These are phyloP conservation scores for Neohortaea acidophila DNA, from an alignment of 495 filamentous ascomycete genomes.

Conservation along the genomic window DNA sequence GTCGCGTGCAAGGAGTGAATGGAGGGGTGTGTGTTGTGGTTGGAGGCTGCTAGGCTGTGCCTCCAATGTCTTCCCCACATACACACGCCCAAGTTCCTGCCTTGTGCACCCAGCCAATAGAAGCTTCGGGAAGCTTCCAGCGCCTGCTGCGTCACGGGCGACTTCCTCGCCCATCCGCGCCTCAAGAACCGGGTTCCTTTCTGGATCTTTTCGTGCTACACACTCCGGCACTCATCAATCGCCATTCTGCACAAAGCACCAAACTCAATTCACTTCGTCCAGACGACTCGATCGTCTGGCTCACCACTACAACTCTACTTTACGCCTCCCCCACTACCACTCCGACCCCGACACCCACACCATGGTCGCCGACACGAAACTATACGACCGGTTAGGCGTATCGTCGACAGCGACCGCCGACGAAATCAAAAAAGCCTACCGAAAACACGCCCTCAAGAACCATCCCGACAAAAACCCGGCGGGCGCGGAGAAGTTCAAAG, in stretches of 20 bases:
- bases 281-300: background rate
- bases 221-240: background rate
- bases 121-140: constrained; percentile 15
- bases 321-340: background rate
- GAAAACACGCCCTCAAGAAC: constrained; percentile 60
- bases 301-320: background rate
- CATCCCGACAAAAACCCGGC: constrained; percentile 93
- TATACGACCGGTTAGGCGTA: constrained; percentile 29
- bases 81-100: no score
- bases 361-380: constrained; percentile 31
- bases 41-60: no score
- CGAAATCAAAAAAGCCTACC: constrained; percentile 94
- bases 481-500: constrained; percentile 72
- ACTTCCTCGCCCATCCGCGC: background rate
- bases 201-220: background rate
- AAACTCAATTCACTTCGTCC: background rate
- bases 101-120: constrained; percentile 6
- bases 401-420: constrained; percentile 62
- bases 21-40: no score
- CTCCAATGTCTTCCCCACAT: no score
- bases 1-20: no score
- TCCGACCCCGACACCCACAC: background rate
- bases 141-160: background rate
- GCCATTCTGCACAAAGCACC: background rate
- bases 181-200: background rate